A percentile compares a stretch with the other conserved stretches of the same genome.
Conservation (phyloP, 768 basidiomycete genomes). For the Rhizopogon sp. region DNA sequence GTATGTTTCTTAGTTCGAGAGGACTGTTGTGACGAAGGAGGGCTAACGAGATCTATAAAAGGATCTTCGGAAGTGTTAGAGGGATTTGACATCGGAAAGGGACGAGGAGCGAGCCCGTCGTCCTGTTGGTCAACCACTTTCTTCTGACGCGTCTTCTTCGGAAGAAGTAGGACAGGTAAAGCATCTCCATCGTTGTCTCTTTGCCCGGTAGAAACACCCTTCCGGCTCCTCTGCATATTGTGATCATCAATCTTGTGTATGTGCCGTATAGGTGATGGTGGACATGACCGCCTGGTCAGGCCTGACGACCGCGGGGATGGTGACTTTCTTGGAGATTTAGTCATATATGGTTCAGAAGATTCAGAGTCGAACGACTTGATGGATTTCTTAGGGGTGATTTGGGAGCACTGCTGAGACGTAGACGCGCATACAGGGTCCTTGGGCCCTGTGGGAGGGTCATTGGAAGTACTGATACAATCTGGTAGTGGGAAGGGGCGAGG, state of each 20-base stretch:
- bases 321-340: constrained; percentile 7
- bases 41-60: not conserved
- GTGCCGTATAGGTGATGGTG: constrained; percentile 5
- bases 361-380: constrained; percentile 14
- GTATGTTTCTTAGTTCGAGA: constrained; percentile 3
- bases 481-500: not conserved
- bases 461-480: not conserved
- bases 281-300: constrained; percentile 3
- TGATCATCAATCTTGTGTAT: constrained; percentile 7
- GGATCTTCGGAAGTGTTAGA: not conserved
- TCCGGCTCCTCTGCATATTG: constrained; percentile 15
- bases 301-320: constrained; percentile 4
- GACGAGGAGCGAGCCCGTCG: constrained; percentile 4
- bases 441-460: not conserved
- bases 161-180: not conserved
- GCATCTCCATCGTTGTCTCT: not conserved
- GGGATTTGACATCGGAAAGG: constrained; percentile 22
- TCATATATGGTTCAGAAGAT: constrained; percentile 19
- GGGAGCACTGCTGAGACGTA: not conserved
- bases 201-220: not conserved
- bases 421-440: not conserved
- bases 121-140: not conserved
- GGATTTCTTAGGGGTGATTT: not conserved
- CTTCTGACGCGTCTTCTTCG: not conserved
- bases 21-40: not conserved